phyloP scores from a whole-genome alignment of 805 yeast genomes.

The Peterozyma xylosa region DNA sequence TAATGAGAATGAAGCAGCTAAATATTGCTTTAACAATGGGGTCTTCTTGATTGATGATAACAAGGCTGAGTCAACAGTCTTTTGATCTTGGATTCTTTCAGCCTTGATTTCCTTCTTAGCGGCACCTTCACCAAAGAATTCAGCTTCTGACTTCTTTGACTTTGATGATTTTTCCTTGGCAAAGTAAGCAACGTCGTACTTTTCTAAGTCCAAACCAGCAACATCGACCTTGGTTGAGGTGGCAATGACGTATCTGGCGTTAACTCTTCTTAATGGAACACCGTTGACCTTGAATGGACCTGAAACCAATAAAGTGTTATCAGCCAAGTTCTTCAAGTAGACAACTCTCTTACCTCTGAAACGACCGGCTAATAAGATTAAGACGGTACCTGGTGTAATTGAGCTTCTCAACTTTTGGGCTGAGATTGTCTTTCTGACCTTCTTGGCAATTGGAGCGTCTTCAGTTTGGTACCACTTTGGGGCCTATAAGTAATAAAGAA shows the following conservation, averaged over 20 bases:
- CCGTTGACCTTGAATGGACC: slow-evolving; percentile 99
- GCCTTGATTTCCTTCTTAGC: slow-evolving; percentile 85
- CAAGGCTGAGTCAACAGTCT: slow-evolving; percentile 87
- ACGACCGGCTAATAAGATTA: slow-evolving; percentile 97
- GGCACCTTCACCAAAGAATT: slow-evolving; percentile 71
- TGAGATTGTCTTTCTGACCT: slow-evolving; percentile 79
- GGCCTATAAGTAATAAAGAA: slow-evolving; percentile 26
- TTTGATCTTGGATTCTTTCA: slow-evolving; percentile 95
- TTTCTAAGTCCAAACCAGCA: slow-evolving; percentile 74
- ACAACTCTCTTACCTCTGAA: slow-evolving; percentile 99
- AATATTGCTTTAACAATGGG: slow-evolving; percentile 94
- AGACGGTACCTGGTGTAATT: slow-evolving; percentile 95
- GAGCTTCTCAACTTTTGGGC: slow-evolving; percentile 95
- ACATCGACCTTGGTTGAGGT: slow-evolving; percentile 90
- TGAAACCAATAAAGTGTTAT: slow-evolving; percentile 92
- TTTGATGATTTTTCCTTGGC: slow-evolving; percentile 89
- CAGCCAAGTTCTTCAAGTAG: slow-evolving; percentile 92
- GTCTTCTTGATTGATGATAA: slow-evolving; percentile 94
- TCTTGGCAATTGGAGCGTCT: slow-evolving; percentile 75
- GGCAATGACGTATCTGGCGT: slow-evolving; percentile 97
- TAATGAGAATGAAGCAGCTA: slow-evolving; percentile 91
- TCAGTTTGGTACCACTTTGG: slow-evolving; percentile 91
- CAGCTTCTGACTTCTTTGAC: slow-evolving; percentile 83
- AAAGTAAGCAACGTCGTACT: slow-evolving; percentile 91
- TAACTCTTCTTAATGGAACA: slow-evolving; percentile 99